Evolutionary conservation across 805 yeast genomes (phyloP).

Genomic region (Tetrapisispora arboricola): DNA sequence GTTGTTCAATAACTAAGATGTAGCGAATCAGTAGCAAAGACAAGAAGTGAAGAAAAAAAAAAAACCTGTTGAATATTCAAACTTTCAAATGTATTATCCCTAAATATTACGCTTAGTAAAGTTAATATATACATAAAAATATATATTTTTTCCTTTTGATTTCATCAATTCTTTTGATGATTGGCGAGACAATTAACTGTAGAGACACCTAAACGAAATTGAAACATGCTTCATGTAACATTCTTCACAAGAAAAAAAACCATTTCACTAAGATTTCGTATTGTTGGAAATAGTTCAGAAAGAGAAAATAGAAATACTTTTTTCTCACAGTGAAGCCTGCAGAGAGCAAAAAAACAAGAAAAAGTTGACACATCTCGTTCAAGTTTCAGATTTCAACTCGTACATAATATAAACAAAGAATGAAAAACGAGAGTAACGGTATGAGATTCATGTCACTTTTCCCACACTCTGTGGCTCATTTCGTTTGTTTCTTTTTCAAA

Average conservation of each 20-base stretch:
- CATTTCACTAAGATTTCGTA: too few relatives aligned
- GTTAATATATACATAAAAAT: too few relatives aligned
- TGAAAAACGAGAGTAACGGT: not conserved
- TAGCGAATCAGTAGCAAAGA: too few relatives aligned
- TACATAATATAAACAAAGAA: not conserved
- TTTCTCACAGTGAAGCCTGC: not conserved
- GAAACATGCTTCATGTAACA: not conserved
- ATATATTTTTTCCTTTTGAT: too few relatives aligned
- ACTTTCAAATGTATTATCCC: too few relatives aligned
- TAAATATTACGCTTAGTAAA: too few relatives aligned
- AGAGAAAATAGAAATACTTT: not conserved
- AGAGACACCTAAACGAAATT: not conserved
- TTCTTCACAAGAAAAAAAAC: not conserved
- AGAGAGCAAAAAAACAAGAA: not conserved
- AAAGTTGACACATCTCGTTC: slow-evolving; percentile 1
- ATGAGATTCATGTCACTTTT: not conserved
- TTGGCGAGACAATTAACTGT: not conserved
- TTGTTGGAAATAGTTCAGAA: not conserved
- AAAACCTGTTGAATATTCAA: not conserved
- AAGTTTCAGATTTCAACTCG: not conserved
- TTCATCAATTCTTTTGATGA: too few relatives aligned
- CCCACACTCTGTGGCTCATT: not conserved
- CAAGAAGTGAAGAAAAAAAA: too few relatives aligned
- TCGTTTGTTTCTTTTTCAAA: not conserved
- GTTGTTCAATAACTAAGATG: too few relatives aligned